Evolutionary conservation across 2,329 filamentous ascomycete species (phyloP).

Genomic region (Fusarium annulatum): DNA sequence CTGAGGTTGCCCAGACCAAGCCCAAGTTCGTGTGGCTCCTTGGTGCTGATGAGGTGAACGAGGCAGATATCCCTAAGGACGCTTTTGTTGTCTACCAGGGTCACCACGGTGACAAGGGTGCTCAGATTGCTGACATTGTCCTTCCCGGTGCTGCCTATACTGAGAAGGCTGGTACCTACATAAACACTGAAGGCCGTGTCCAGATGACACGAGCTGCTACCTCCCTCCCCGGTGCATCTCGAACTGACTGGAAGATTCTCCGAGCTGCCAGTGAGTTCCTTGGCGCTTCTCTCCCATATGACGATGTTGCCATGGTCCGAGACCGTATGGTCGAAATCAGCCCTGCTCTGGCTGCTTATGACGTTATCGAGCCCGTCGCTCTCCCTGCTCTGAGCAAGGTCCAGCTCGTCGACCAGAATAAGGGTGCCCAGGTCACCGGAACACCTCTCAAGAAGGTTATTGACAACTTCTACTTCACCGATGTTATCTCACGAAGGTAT

Average conservation of each 20-base stretch:
- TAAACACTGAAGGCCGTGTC: slow-evolving; percentile 97
- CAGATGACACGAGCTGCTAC: slow-evolving; percentile 94
- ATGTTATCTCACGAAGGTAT: slow-evolving; percentile 94
- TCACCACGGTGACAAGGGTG: slow-evolving; percentile 94
- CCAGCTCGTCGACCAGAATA: slow-evolving; percentile 96
- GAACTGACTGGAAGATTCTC: slow-evolving; percentile 99
- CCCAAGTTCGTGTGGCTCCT: slow-evolving; percentile 98
- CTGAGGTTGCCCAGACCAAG: slow-evolving; percentile 82
- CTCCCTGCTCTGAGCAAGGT: slow-evolving; percentile 85
- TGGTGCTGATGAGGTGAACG: slow-evolving; percentile 89
- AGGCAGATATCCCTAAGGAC: slow-evolving; percentile 90
- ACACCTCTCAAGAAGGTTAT: slow-evolving; percentile 84
- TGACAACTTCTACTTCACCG: slow-evolving; percentile 98
- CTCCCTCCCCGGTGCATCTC: slow-evolving; percentile 85
- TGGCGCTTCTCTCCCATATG: slow-evolving; percentile 86
- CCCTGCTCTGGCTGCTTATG: slow-evolving; percentile 88
- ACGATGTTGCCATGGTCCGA: slow-evolving; percentile 87
- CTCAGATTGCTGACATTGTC: slow-evolving; percentile 91
- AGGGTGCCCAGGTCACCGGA: slow-evolving; percentile 80
- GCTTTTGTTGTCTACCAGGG: slow-evolving; percentile 98
- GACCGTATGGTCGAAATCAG: slow-evolving; percentile 97
- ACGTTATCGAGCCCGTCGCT: slow-evolving; percentile 85
- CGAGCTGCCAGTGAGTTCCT: slow-evolving; percentile 93
- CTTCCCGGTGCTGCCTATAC: slow-evolving; percentile 96
- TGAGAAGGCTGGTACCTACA: slow-evolving; percentile 94